A percentile compares a stretch with the other conserved stretches of the same genome.
phyloP scores from a whole-genome alignment of 2,329 filamentous ascomycete genomes.

The Chaetomium sp. region DNA sequence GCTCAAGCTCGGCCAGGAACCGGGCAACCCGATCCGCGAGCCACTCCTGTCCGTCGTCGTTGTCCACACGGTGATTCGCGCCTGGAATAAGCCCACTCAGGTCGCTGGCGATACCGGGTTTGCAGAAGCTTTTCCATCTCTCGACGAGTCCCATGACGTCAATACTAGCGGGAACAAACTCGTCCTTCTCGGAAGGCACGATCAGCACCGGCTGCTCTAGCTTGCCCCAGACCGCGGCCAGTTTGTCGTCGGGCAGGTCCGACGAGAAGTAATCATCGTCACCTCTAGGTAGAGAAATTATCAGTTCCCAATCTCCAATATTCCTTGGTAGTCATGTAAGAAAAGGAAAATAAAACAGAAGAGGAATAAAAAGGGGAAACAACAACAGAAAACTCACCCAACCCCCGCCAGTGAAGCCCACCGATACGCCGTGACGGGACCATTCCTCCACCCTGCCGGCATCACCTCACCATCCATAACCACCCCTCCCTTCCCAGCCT shows the following conservation, averaged over 20 bases:
- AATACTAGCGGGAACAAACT: conserved; percentile 61
- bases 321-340: too few relatives aligned
- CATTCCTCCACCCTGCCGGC: conserved; percentile 43
- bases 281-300: conserved; percentile 46
- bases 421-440: conserved; percentile 56
- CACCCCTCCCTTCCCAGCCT: conserved; percentile 55
- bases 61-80: conserved; percentile 54
- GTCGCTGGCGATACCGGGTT: conserved; percentile 49
- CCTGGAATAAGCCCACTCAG: conserved; percentile 57
- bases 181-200: conserved; percentile 66
- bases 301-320: not conserved
- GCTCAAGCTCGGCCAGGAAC: conserved; percentile 46
- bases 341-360: not conserved
- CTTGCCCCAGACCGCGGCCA: conserved; percentile 66
- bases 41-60: conserved; percentile 52
- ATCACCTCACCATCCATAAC: conserved; percentile 55
- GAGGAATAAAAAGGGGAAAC: conserved; percentile 23
- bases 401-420: conserved; percentile 53
- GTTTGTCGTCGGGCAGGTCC: conserved; percentile 62
- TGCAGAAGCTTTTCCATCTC: conserved; percentile 55
- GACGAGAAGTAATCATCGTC: conserved; percentile 90
- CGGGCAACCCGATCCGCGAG: conserved; percentile 50
- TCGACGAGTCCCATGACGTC: conserved; percentile 60
- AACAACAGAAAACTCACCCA: conserved; percentile 47
- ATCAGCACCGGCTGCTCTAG: conserved; percentile 64